A percentile compares a stretch with the other conserved stretches of the same genome.
Conservation (phyloP, 768 basidiomycete species). For the Boletus patriciae region DNA sequence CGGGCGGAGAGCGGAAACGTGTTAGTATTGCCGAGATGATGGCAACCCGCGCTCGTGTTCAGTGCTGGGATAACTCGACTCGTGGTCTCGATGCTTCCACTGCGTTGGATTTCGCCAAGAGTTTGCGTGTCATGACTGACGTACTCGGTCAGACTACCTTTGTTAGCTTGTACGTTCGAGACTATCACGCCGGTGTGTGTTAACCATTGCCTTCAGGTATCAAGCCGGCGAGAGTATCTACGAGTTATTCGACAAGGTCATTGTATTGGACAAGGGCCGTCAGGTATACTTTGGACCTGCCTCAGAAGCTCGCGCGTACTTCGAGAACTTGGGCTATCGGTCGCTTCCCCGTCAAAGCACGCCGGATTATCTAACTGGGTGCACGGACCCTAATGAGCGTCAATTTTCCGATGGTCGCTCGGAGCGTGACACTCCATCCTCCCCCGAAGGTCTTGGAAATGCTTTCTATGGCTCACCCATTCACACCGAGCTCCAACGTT, state of each 20-base stretch:
- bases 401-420: slow-evolving; percentile 67
- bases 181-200: not conserved
- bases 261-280: slow-evolving; percentile 77
- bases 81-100: slow-evolving; percentile 84
- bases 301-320: slow-evolving; percentile 73
- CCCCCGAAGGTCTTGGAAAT: slow-evolving; percentile 65
- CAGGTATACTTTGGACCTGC: slow-evolving; percentile 82
- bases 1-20: slow-evolving; percentile 78
- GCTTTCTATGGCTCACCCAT: slow-evolving; percentile 56
- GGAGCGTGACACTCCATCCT: slow-evolving; percentile 54
- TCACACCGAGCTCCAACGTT: slow-evolving; percentile 42
- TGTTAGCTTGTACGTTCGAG: slow-evolving; percentile 59
- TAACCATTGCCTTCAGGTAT: slow-evolving; percentile 42
- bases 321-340: slow-evolving; percentile 71
- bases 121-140: slow-evolving; percentile 80
- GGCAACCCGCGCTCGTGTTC: slow-evolving; percentile 75
- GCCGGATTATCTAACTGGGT: slow-evolving; percentile 82
- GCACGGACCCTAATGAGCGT: slow-evolving; percentile 84
- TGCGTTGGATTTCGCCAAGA: slow-evolving; percentile 81
- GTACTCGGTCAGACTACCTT: slow-evolving; percentile 78
- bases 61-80: slow-evolving; percentile 84
- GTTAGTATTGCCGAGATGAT: slow-evolving; percentile 87
- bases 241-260: slow-evolving; percentile 82
- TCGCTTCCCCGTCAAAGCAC: slow-evolving; percentile 80
- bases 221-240: slow-evolving; percentile 83